Evolutionary conservation across 2,329 filamentous ascomycete genomes (phyloP).

Genomic region (Cordyceps tenuipes): DNA sequence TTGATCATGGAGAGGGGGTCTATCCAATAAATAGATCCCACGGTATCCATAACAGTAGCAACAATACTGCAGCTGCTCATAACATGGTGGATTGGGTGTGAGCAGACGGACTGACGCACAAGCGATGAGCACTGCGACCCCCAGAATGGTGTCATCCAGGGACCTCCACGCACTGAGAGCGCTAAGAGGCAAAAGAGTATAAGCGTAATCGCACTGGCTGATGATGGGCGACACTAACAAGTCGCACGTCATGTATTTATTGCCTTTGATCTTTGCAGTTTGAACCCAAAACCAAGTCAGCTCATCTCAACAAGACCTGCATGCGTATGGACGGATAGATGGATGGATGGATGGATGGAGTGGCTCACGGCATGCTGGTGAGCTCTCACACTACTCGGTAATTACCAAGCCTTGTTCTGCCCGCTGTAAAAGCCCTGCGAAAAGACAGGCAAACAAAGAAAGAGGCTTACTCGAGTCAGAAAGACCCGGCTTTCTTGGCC

Average conservation of each 20-base stretch:
- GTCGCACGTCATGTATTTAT: slow-evolving; percentile 1
- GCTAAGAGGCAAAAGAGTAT: slow-evolving; percentile 4
- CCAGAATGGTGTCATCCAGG: slow-evolving; percentile 12
- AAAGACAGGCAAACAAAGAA: background rate
- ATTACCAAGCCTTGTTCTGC: slow-evolving; percentile 5
- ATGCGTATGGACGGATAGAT: too few relatives aligned
- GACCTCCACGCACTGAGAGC: slow-evolving; percentile 1
- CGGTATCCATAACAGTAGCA: too few relatives aligned
- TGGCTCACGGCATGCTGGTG: slow-evolving; percentile 5
- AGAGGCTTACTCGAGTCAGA: background rate
- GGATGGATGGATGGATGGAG: too few relatives aligned
- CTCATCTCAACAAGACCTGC: background rate
- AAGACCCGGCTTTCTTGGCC: background rate
- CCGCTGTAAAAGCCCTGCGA: background rate
- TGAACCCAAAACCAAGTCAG: background rate
- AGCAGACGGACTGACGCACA: slow-evolving; percentile 6
- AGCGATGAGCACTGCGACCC: slow-evolving; percentile 7
- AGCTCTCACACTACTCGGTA: slow-evolving; percentile 2
- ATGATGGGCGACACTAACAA: slow-evolving; percentile 6
- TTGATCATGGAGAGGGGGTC: background rate
- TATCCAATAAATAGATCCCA: background rate
- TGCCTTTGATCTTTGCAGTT: background rate
- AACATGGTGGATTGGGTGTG: background rate
- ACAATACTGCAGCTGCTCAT: background rate
- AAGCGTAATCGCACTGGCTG: slow-evolving; percentile 10